Base-by-base conservation (phyloP, 768 basidiomycete species). In the Mrakia gelida region DNA sequence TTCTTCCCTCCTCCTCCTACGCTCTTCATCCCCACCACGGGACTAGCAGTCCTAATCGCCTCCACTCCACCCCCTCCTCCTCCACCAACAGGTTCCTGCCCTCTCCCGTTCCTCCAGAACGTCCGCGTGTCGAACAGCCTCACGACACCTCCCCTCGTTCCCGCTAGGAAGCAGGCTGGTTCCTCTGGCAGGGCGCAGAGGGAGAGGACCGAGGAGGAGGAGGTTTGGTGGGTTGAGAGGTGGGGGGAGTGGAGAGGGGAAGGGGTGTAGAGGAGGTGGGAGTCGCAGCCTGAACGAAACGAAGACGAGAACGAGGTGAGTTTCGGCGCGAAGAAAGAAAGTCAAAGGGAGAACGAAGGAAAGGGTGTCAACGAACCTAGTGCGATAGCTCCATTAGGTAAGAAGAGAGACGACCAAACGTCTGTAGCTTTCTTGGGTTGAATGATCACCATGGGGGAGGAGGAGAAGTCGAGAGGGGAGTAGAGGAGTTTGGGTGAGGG, bases 341-440 rank as follows among this genome's bases (percentile, higher is more conserved):
- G 4, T 3, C 38, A 13, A 45, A 45, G 45, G 45, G 11, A 13
- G 45, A n/a, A n/a, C n/a, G 45, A 10, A 28, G 52, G 75, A 38
- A 10, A 23, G 28, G 6, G 15, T 45, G 45, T 18, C 45, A 38
- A 63, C 72, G 26, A 52, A 78, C 77, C 77, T 11, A 78, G 73
- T 21, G 63, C 77, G n/a, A 78, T 43, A 7, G 32, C 73, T 56
- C 77, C 77, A 9, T 52, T 54, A 2, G 62, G 73, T 7, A 78
- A 52, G 26, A 56, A 70, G 0, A 78, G 30, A 28, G 62, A 65
- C 7, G 73, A 73, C 45, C 62, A 74, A 8, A 78, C 73, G 32
- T 78, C 77, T 15, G 77, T 78, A 3, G 77, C 77, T 61, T 78
- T 74, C 38, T 78, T 65, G 6, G 77, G 77, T 26, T 45, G 62